These are phyloP conservation scores for Paramecium sexaurelia DNA, from an alignment of 73 alveolate species.

Conservation along the genomic window DNA sequence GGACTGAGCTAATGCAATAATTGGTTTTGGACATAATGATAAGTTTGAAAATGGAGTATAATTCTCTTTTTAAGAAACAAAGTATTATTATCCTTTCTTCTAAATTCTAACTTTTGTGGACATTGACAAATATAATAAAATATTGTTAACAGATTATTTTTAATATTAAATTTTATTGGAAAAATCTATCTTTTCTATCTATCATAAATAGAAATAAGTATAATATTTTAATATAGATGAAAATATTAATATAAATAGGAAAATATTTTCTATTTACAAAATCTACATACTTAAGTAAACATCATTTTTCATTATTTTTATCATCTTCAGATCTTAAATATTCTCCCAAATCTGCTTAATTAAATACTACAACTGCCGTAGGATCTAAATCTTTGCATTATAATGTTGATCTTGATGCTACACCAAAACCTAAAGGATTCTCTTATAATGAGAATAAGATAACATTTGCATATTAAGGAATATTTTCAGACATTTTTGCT, in stretches of 20 bases:
- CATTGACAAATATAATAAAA: constrained; percentile 13
- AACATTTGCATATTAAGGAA: constrained; percentile 92
- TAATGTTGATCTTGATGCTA: constrained; percentile 91
- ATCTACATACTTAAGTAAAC: neutral
- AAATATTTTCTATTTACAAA: neutral
- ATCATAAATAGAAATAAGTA: neutral
- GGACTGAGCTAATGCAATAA: constrained; percentile 42
- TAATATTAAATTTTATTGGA: neutral
- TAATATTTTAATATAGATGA: neutral
- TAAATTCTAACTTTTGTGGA: neutral
- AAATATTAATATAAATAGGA: no score
- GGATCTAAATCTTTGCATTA: constrained; percentile 94
- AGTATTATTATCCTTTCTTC: neutral
- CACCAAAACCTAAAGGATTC: constrained; percentile 98
- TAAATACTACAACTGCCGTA: constrained; percentile 90
- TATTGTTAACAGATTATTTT: constrained; percentile 14
- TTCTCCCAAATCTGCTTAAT: constrained; percentile 97
- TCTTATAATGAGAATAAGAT: constrained; percentile 93
- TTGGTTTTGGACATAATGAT: constrained; percentile 35
- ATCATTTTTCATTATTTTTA: neutral
- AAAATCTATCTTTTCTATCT: neutral
- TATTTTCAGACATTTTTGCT: constrained; percentile 96
- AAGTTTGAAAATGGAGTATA: constrained; percentile 31
- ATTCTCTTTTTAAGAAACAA: neutral
- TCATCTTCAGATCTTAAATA: constrained; percentile 75